Evolutionary conservation across 176 grass and related monocot species (phyloP), one percentile per base, ranked within the genome.

Genomic region (Luzula sylvatica): DNA sequence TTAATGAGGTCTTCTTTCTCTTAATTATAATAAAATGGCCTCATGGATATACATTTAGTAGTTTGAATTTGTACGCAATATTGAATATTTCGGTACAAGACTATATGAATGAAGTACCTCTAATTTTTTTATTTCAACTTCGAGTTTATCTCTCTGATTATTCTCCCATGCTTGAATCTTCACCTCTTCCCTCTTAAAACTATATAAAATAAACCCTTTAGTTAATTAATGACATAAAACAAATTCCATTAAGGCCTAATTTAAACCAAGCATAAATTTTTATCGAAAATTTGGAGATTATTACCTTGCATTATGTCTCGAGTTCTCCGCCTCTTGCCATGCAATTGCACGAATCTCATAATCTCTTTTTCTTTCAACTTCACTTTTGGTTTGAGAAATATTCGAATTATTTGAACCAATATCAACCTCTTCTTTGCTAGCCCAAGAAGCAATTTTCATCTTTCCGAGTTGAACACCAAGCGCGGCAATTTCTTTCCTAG

Each of bases 371-470:
- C 65, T 69, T 20, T 23, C 58, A 72, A 82, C 90, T 11, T 71
- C 38, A 63, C 70, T 72, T 35, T 35, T 35, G 9, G 9, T 35
- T 70, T 75, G 66, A 21, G 58, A 58, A 7, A 46, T 46, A 67
- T 72, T 45, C 26, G 47, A 29, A 30, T 64, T 21, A 64, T 44
- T 49, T 18, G 43, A 88, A 56, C 68, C 74, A 56, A 78, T 59
- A 50, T 86, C 74, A 20, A 59, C 64, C 38, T 86, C 85, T 72
- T 82, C 87, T 74, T 89, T 96, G 50, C 81, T 96, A 71, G 92
- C 90, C 90, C 90, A 96, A 38, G 90, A 70, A 55, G 81, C 90
- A 59, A 96, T 96, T 58, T 62, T 96, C 70, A 79, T 96, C 85
- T 96, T 96, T 42, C 92, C 92, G 20, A 96, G 59, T 42, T 96